These are phyloP conservation scores for Ilyonectria robusta DNA, from an alignment of 2,329 filamentous ascomycete genomes.

Conservation along the genomic window DNA sequence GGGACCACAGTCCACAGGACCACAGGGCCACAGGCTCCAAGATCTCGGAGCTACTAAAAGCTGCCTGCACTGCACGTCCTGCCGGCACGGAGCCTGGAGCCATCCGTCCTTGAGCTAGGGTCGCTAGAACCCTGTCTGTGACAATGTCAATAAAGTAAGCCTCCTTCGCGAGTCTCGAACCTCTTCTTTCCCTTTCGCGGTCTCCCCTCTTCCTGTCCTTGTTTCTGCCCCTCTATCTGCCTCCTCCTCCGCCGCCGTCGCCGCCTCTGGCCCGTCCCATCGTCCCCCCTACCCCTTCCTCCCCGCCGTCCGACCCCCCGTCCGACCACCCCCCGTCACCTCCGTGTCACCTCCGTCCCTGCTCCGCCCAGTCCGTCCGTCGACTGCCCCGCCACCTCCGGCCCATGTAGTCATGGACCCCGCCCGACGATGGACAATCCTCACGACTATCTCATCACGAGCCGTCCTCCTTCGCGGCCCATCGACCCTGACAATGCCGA, in stretches of 20 bases:
- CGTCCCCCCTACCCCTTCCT: constrained; percentile 8
- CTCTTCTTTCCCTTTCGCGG: constrained; percentile 43
- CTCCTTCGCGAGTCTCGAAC: constrained; percentile 49
- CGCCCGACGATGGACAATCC: constrained; percentile 58
- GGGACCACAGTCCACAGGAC: constrained; percentile 41
- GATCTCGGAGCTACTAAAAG: constrained; percentile 51
- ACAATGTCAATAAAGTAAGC: constrained; percentile 71
- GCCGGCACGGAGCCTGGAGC: constrained; percentile 50
- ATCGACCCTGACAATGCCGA: constrained; percentile 68
- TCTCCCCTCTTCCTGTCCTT: constrained; percentile 40
- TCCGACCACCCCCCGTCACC: constrained; percentile 21
- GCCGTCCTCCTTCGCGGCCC: constrained; percentile 50
- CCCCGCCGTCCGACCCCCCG: constrained; percentile 21
- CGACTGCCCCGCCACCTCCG: constrained; percentile 46
- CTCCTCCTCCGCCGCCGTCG: not conserved
- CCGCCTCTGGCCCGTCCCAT: constrained; percentile 21
- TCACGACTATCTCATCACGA: constrained; percentile 58
- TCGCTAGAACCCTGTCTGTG: constrained; percentile 54
- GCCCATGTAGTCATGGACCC: constrained; percentile 54
- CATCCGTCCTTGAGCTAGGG: constrained; percentile 52
- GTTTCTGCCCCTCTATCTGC: constrained; percentile 34
- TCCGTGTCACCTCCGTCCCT: constrained; percentile 21
- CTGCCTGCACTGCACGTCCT: constrained; percentile 50
- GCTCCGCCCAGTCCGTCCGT: constrained; percentile 39
- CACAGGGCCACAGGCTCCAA: constrained; percentile 49